Conservation (phyloP, 1,139 yeast species). For the Debaryomyces nepalensis region DNA sequence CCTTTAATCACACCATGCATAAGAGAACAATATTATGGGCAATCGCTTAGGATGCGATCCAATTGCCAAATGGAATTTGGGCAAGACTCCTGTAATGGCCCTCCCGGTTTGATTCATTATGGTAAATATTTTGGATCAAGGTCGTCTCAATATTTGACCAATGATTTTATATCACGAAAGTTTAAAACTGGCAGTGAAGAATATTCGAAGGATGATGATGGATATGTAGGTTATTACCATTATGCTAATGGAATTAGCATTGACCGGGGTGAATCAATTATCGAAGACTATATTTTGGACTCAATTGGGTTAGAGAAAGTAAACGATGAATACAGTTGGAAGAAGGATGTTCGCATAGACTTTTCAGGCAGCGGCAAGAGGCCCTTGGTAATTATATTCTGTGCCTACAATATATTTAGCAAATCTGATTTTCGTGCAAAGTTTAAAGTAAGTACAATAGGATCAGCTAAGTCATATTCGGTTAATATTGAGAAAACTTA, state of each 20-base stretch:
- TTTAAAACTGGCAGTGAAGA: slow-evolving; percentile 13
- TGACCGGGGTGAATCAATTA: slow-evolving; percentile 26
- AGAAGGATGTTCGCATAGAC: slow-evolving; percentile 15
- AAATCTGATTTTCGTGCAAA: slow-evolving; percentile 52
- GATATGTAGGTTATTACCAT: slow-evolving; percentile 48
- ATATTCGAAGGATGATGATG: slow-evolving; percentile 36
- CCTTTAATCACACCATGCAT: slow-evolving; percentile 23
- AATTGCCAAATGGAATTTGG: slow-evolving; percentile 24
- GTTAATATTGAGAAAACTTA: slow-evolving; percentile 36
- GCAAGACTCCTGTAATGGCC: slow-evolving; percentile 29
- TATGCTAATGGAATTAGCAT: slow-evolving; percentile 41
- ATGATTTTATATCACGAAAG: slow-evolving; percentile 30
- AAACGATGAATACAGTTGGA: slow-evolving; percentile 25
- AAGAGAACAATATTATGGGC: slow-evolving; percentile 37
- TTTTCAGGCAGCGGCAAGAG: slow-evolving; percentile 26
- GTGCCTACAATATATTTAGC: slow-evolving; percentile 53
- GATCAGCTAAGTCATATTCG: slow-evolving; percentile 25
- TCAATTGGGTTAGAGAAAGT: slow-evolving; percentile 33
- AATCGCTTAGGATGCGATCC: slow-evolving; percentile 31
- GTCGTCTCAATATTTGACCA: slow-evolving; percentile 32
- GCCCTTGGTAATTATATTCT: slow-evolving; percentile 51
- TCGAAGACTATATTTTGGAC: slow-evolving; percentile 36
- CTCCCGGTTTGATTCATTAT: slow-evolving; percentile 47
- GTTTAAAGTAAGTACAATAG: slow-evolving; percentile 32
- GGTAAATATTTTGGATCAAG: slow-evolving; percentile 42